Percentiles rank a stretch among this genome's conserved stretches.
These are phyloP conservation scores for Mortierella claussenii DNA, from an alignment of 192 early-diverging fungal genomes.

Conservation along the genomic window DNA sequence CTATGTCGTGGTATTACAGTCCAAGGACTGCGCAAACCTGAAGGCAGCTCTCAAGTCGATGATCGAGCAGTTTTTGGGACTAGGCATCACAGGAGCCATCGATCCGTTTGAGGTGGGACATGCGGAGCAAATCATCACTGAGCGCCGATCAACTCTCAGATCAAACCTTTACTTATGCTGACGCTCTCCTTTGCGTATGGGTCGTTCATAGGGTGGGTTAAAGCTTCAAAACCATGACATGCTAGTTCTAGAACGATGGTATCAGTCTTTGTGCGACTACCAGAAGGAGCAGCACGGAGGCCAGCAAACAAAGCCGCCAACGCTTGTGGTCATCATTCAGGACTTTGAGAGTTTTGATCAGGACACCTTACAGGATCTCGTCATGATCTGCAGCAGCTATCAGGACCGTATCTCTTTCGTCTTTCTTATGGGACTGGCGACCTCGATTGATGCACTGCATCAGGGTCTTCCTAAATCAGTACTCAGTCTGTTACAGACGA, in stretches of 20 bases:
- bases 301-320: slow-evolving; percentile 18
- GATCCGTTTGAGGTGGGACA: slow-evolving; percentile 52
- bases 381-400: slow-evolving; percentile 80
- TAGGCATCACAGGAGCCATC: slow-evolving; percentile 20
- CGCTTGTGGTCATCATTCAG: slow-evolving; percentile 80
- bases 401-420: slow-evolving; percentile 78
- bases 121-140: too few relatives aligned
- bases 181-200: too few relatives aligned
- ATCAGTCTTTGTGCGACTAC: slow-evolving; percentile 47
- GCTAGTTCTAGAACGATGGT: slow-evolving; percentile 75
- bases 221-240: slow-evolving; percentile 71
- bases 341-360: slow-evolving; percentile 90
- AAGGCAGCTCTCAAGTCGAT: slow-evolving; percentile 69
- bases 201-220: slow-evolving; percentile 32
- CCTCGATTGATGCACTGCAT: slow-evolving; percentile 83
- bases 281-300: neutral
- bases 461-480: slow-evolving; percentile 82
- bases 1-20: slow-evolving; percentile 74
- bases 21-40: slow-evolving; percentile 73
- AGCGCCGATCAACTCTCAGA: too few relatives aligned
- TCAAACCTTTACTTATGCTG: too few relatives aligned
- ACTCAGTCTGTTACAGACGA: slow-evolving; percentile 76
- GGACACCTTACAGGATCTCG: slow-evolving; percentile 76
- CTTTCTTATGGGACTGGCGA: slow-evolving; percentile 87
- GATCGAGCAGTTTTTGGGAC: slow-evolving; percentile 75